Percentiles rank a stretch among this genome's conserved stretches.
These are phyloP conservation scores for Serendipita sp. DNA, from an alignment of 1,284 basidiomycete genomes.

Conservation along the genomic window DNA sequence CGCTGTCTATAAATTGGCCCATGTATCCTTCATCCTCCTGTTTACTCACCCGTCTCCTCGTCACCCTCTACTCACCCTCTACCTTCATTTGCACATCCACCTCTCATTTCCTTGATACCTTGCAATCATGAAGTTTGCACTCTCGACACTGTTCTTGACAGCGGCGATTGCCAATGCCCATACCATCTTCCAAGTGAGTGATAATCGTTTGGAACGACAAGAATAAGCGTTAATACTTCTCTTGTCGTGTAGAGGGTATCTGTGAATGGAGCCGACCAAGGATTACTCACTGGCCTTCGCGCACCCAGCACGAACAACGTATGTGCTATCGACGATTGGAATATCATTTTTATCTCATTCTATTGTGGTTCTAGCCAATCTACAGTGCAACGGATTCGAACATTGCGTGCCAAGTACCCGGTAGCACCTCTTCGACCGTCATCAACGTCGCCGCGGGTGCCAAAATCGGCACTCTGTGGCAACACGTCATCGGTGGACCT, in stretches of 20 bases:
- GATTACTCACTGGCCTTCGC: not conserved
- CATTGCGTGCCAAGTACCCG: not conserved
- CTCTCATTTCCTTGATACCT: not conserved
- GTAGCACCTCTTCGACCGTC: not conserved
- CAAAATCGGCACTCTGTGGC: not conserved
- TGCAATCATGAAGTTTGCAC: not conserved
- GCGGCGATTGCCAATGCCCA: constrained; percentile 2
- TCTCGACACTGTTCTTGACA: not conserved
- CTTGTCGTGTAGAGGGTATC: not conserved
- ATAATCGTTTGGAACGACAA: not conserved
- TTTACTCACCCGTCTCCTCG: too few relatives aligned
- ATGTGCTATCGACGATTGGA: not conserved
- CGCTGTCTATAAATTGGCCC: too few relatives aligned
- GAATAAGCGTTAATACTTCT: not conserved
- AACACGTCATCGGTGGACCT: not conserved
- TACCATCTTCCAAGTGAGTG: not conserved
- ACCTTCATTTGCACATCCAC: not conserved
- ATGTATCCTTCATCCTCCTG: too few relatives aligned
- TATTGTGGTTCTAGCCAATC: not conserved
- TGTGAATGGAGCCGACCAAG: constrained; percentile 2
- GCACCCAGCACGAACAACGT: constrained; percentile 2
- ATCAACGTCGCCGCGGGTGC: not conserved
- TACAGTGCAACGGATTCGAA: not conserved
- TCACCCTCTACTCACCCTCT: not conserved
- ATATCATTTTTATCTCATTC: not conserved